A percentile compares a stretch with the other conserved stretches of the same genome.
These are phyloP conservation scores for Blumeria hordei DNA, from an alignment of 2,329 filamentous ascomycete species.

Conservation along the genomic window DNA sequence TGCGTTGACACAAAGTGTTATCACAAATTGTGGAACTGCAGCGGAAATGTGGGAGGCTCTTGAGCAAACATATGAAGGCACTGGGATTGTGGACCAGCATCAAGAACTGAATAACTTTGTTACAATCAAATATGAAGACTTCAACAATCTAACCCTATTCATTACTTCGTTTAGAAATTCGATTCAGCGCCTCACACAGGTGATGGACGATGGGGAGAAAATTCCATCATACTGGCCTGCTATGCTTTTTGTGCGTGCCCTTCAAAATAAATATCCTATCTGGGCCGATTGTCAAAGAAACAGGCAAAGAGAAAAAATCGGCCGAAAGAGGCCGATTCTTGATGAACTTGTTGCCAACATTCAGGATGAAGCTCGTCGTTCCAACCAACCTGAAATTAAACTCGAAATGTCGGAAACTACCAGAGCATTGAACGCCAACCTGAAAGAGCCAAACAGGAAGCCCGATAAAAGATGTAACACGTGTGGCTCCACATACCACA, in stretches of 20 bases:
- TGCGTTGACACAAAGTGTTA: neutral
- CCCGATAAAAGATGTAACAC: neutral
- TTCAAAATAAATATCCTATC: neutral
- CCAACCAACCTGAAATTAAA: neutral
- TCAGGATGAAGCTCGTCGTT: neutral
- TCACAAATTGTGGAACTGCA: neutral
- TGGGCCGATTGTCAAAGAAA: constrained; percentile 1
- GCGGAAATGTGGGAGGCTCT: neutral
- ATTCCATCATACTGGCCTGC: neutral
- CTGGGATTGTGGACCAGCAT: neutral
- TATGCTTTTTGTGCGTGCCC: neutral
- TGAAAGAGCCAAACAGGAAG: neutral
- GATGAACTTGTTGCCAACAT: neutral
- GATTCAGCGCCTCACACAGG: neutral
- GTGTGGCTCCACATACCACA: neutral
- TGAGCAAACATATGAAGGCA: neutral
- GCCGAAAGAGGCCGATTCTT: neutral
- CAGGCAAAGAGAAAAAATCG: neutral
- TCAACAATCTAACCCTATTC: neutral
- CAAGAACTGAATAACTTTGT: neutral
- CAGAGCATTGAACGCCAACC: neutral
- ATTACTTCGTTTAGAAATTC: neutral
- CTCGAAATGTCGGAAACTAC: neutral
- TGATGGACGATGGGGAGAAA: neutral
- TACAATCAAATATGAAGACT: neutral